A percentile compares a stretch with the other conserved stretches of the same genome.
Evolutionary conservation across 306 rosid species (phyloP).

Genomic region (Corylus americana): DNA sequence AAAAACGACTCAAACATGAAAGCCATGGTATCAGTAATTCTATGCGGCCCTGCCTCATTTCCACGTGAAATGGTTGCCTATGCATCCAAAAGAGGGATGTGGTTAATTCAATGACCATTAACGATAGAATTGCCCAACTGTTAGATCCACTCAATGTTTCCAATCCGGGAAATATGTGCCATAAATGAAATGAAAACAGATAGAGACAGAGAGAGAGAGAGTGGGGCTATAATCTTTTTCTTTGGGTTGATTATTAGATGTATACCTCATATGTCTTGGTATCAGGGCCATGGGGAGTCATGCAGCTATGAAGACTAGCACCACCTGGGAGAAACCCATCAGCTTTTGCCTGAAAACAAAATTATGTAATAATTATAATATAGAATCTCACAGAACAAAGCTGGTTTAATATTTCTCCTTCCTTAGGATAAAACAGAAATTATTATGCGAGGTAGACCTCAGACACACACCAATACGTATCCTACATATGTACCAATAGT

Average conservation of each 20-base stretch:
- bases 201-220: no score
- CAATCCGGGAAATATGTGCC: no score
- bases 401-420: background rate
- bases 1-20: conserved; percentile 92
- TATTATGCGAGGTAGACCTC: no score
- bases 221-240: background rate
- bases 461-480: no score
- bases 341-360: conserved; percentile 71
- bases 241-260: conserved; percentile 14
- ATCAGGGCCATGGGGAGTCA: conserved; percentile 99
- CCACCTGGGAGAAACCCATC: conserved; percentile 93
- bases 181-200: no score
- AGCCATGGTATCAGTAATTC: conserved; percentile 74
- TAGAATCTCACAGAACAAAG: background rate
- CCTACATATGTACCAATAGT: background rate
- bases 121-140: background rate
- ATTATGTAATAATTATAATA: background rate
- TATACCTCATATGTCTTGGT: conserved; percentile 89
- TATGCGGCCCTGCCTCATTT: conserved; percentile 62
- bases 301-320: conserved; percentile 93
- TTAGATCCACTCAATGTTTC: background rate
- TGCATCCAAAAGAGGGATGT: background rate
- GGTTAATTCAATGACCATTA: conserved; percentile 1
- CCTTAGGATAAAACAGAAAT: background rate
- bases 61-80: conserved; percentile 78